Percentiles rank a stretch among this genome's conserved stretches.
phyloP scores from a whole-genome alignment of 2,329 filamentous ascomycete species.

The Akanthomyces muscarius region DNA sequence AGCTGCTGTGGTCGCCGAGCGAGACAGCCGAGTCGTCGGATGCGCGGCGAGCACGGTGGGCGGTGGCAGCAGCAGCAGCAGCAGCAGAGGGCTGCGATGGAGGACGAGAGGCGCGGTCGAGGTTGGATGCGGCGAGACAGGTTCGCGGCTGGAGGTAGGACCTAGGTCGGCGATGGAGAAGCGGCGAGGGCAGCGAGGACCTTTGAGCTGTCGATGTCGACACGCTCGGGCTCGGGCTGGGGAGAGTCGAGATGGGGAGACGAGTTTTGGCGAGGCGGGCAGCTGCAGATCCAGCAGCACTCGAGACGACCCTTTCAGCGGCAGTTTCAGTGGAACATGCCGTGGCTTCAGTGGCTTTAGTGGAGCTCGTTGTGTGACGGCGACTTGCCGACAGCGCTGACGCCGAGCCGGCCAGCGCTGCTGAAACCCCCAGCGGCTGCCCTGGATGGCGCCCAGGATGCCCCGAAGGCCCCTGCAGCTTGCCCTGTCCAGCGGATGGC shows the following conservation, averaged over 20 bases:
- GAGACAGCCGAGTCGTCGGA: slow-evolving; percentile 12
- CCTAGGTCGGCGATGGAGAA: slow-evolving; percentile 16
- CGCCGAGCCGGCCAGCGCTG: not conserved
- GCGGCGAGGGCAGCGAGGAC: not conserved
- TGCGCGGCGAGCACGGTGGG: slow-evolving; percentile 3
- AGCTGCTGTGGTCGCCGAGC: slow-evolving; percentile 3
- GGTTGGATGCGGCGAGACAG: slow-evolving; percentile 14
- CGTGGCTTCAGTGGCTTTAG: not conserved
- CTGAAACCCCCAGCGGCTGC: not conserved
- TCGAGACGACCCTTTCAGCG: not conserved
- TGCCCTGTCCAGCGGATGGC: not conserved
- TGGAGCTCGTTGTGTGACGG: not conserved
- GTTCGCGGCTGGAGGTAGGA: slow-evolving; percentile 16
- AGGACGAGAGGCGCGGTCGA: not conserved
- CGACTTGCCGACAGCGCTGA: not conserved
- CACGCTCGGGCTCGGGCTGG: not conserved
- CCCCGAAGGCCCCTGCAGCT: not conserved
- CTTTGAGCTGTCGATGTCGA: slow-evolving; percentile 1
- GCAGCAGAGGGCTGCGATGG: not conserved
- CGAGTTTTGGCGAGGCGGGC: slow-evolving; percentile 10
- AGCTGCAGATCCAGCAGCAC: not conserved
- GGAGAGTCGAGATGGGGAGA: slow-evolving; percentile 10
- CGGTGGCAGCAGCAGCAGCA: not conserved
- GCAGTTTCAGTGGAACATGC: not conserved
- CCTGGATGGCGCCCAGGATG: not conserved